These are phyloP conservation scores for Graphiopsis chlorocephala DNA, from an alignment of 2,329 filamentous ascomycete species.

Conservation along the genomic window DNA sequence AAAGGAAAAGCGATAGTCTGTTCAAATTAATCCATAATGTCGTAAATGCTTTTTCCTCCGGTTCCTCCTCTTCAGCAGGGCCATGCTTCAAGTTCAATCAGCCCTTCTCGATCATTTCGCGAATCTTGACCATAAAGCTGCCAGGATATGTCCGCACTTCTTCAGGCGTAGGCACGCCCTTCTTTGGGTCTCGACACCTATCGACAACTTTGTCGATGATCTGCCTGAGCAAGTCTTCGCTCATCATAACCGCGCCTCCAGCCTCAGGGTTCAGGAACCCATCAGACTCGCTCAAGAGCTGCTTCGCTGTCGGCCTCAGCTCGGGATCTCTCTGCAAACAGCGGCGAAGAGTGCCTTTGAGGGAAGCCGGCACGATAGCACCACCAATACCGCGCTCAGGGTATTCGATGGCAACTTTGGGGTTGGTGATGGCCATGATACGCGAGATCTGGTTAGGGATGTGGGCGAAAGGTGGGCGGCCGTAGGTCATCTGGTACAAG, in stretches of 20 bases:
- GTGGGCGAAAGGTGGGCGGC: slow-evolving; percentile 91
- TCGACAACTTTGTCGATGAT: slow-evolving; percentile 60
- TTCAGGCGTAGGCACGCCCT: slow-evolving; percentile 55
- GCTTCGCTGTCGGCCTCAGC: slow-evolving; percentile 55
- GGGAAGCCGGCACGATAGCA: slow-evolving; percentile 52
- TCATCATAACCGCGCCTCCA: slow-evolving; percentile 47
- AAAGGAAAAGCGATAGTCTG: slow-evolving; percentile 5
- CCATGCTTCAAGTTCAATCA: background rate
- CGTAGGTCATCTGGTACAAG: slow-evolving; percentile 96
- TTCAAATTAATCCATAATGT: slow-evolving; percentile 8
- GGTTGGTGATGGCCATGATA: slow-evolving; percentile 83
- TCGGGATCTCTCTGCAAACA: slow-evolving; percentile 60
- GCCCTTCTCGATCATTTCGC: slow-evolving; percentile 39
- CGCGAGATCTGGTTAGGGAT: slow-evolving; percentile 83
- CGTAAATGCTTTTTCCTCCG: slow-evolving; percentile 2
- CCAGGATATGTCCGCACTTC: slow-evolving; percentile 49
- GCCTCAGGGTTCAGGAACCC: slow-evolving; percentile 58
- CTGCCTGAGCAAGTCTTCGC: slow-evolving; percentile 57
- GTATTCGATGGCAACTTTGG: slow-evolving; percentile 69
- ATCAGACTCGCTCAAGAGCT: slow-evolving; percentile 56
- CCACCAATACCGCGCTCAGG: slow-evolving; percentile 67
- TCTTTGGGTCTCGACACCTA: slow-evolving; percentile 53
- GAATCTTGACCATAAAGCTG: slow-evolving; percentile 49
- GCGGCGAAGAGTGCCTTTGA: slow-evolving; percentile 55
- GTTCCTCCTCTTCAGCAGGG: background rate